Percentiles rank a stretch among this genome's conserved stretches.
Evolutionary conservation across 2,329 filamentous ascomycete genomes (phyloP).

Genomic region (Exophiala calicioides): DNA sequence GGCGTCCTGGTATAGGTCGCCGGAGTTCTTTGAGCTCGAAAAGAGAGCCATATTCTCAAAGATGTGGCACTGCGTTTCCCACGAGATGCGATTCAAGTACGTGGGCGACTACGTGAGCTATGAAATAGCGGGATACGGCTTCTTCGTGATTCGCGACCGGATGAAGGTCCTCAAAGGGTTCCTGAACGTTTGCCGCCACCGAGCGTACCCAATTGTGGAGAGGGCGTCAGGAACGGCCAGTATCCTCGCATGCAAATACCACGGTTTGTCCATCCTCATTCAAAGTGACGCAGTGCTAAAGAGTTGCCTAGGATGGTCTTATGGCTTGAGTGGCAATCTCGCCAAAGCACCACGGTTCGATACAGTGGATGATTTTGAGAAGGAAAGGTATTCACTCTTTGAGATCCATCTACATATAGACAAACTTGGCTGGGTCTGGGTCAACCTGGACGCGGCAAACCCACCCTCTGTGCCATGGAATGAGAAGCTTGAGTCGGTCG

Average conservation of each 20-base stretch:
- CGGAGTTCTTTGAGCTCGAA: slow-evolving; percentile 53
- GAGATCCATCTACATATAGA: slow-evolving; percentile 25
- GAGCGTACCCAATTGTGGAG: slow-evolving; percentile 57
- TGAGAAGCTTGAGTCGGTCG: slow-evolving; percentile 53
- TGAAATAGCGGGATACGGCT: slow-evolving; percentile 51
- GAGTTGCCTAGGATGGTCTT: no score
- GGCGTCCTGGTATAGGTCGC: slow-evolving; percentile 54
- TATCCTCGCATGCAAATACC: slow-evolving; percentile 62
- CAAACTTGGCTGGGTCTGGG: slow-evolving; percentile 24
- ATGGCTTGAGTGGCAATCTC: slow-evolving; percentile 58
- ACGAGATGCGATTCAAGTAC: slow-evolving; percentile 50
- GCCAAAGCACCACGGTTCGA: slow-evolving; percentile 63
- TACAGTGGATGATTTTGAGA: slow-evolving; percentile 58
- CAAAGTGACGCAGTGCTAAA: no score
- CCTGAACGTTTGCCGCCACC: slow-evolving; percentile 64
- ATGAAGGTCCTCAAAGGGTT: slow-evolving; percentile 58
- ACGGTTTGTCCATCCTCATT: slow-evolving; percentile 55
- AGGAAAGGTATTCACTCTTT: slow-evolving; percentile 57
- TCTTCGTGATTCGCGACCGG: slow-evolving; percentile 55
- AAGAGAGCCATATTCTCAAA: slow-evolving; percentile 53
- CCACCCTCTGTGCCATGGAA: slow-evolving; percentile 50
- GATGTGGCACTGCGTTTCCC: slow-evolving; percentile 47
- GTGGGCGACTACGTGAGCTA: slow-evolving; percentile 43
- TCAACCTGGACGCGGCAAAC: slow-evolving; percentile 21
- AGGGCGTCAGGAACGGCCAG: slow-evolving; percentile 24